A percentile compares a stretch with the other conserved stretches of the same genome.
Evolutionary conservation across 192 early-diverging fungal genomes (phyloP).

Genomic region (Kappamyces sp.): DNA sequence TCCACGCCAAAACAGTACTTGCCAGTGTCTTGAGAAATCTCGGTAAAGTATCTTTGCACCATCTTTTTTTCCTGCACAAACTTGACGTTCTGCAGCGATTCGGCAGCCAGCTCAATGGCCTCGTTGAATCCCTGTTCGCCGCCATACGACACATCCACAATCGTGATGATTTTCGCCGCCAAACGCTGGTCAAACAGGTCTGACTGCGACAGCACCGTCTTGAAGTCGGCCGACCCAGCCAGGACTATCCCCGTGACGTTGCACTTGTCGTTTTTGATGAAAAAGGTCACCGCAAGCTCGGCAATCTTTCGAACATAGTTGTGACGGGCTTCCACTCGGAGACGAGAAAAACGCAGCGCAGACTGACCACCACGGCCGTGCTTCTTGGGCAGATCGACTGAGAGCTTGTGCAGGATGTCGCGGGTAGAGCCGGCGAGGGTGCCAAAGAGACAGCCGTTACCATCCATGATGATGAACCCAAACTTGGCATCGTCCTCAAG

Average conservation of each 20-base stretch:
- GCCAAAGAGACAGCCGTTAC: conserved; percentile 94
- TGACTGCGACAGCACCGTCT: conserved; percentile 89
- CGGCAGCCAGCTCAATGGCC: conserved; percentile 89
- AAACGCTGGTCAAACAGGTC: conserved; percentile 96
- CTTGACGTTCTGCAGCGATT: conserved; percentile 92
- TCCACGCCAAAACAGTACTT: conserved; percentile 94
- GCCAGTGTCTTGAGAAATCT: conserved; percentile 94
- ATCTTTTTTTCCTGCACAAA: conserved; percentile 99
- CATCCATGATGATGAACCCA: conserved; percentile 99
- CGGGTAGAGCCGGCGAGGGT: conserved; percentile 90
- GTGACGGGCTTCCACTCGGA: conserved; percentile 98
- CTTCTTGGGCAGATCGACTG: conserved; percentile 99
- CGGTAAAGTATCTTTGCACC: conserved; percentile 92
- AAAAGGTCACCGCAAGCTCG: conserved; percentile 92
- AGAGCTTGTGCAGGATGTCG: conserved; percentile 87
- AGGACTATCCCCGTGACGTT: conserved; percentile 84
- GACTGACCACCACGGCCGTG: conserved; percentile 99
- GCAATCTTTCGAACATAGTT: conserved; percentile 98
- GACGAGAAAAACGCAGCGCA: conserved; percentile 97
- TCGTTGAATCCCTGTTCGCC: conserved; percentile 99
- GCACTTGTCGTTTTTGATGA: conserved; percentile 87
- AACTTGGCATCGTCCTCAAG: conserved; percentile 92
- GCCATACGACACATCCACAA: conserved; percentile 97
- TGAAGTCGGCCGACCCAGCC: conserved; percentile 99
- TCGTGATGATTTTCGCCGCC: conserved; percentile 78